Evolutionary conservation across 148 eudicot species (phyloP).

Genomic region (Rhododendron griersonianum): DNA sequence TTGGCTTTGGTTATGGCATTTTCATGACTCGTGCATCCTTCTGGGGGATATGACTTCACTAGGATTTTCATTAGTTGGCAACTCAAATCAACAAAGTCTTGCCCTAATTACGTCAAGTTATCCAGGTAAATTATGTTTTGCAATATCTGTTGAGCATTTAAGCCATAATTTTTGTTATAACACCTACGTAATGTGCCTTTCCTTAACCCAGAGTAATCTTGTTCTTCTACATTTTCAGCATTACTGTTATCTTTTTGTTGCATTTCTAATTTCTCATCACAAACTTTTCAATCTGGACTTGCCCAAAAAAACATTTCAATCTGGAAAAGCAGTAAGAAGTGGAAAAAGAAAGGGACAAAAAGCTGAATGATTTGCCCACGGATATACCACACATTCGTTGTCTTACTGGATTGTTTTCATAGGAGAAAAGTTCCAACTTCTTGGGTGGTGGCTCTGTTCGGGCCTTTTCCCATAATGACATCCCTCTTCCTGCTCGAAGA

Average conservation of each 20-base stretch:
- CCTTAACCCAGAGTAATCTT: neutral
- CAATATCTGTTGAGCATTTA: neutral
- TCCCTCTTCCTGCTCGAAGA: constrained; percentile 60
- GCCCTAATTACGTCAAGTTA: neutral
- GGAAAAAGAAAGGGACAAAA: neutral
- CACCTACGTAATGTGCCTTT: neutral
- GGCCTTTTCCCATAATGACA: constrained; percentile 57
- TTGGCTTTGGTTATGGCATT: neutral
- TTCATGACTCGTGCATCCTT: neutral
- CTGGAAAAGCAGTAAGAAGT: neutral
- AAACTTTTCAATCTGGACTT: neutral
- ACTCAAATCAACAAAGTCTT: neutral
- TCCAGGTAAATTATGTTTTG: neutral
- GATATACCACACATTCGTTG: neutral
- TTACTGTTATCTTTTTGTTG: neutral
- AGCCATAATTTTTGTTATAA: neutral
- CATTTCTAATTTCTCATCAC: neutral
- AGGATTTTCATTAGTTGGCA: neutral
- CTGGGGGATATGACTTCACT: neutral
- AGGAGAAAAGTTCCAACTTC: constrained; percentile 51
- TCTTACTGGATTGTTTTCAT: constrained; percentile 56
- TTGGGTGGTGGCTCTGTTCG: constrained; percentile 27
- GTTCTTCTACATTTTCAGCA: neutral
- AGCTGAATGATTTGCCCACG: neutral
- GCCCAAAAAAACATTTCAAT: neutral